Percentiles rank a stretch among this genome's conserved stretches.
Conservation (phyloP, 352 stramenopile species). For the Phytophthora pistaciae region DNA sequence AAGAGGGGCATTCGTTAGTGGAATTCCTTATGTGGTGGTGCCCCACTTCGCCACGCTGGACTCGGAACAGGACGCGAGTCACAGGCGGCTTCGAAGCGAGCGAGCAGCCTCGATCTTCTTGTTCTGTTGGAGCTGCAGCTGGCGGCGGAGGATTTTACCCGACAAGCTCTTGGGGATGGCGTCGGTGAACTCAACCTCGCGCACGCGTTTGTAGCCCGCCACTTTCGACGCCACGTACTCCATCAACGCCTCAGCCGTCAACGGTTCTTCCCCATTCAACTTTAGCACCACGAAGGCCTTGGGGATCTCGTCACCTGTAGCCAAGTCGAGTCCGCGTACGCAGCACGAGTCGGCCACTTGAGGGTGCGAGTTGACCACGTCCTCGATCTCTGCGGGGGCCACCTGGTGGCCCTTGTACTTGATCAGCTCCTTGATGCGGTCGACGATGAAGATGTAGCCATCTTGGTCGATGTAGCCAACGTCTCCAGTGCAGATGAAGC, state of each 20-base stretch:
- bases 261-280: constrained; percentile 23
- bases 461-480: constrained; percentile 92
- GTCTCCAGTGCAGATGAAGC: constrained; percentile 91
- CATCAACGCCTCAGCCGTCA: constrained; percentile 37
- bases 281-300: constrained; percentile 91
- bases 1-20: neutral
- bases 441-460: constrained; percentile 92
- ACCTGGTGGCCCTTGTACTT: constrained; percentile 95
- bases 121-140: constrained; percentile 68
- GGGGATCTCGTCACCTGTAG: constrained; percentile 86
- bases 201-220: constrained; percentile 86
- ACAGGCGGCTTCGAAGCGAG: constrained; percentile 18
- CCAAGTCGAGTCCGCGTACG: constrained; percentile 61
- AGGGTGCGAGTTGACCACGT: constrained; percentile 83
- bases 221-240: constrained; percentile 87
- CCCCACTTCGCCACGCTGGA: neutral
- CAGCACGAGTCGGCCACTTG: constrained; percentile 84
- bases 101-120: constrained; percentile 37
- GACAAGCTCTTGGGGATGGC: constrained; percentile 88
- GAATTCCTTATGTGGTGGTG: neutral
- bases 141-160: constrained; percentile 90
- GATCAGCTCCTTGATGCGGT: constrained; percentile 95
- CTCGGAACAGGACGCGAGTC: neutral
- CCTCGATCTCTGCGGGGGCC: constrained; percentile 92
- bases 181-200: constrained; percentile 88